Evolutionary conservation across 1,284 basidiomycete genomes (phyloP).

Genomic region (Ganoderma sp.): DNA sequence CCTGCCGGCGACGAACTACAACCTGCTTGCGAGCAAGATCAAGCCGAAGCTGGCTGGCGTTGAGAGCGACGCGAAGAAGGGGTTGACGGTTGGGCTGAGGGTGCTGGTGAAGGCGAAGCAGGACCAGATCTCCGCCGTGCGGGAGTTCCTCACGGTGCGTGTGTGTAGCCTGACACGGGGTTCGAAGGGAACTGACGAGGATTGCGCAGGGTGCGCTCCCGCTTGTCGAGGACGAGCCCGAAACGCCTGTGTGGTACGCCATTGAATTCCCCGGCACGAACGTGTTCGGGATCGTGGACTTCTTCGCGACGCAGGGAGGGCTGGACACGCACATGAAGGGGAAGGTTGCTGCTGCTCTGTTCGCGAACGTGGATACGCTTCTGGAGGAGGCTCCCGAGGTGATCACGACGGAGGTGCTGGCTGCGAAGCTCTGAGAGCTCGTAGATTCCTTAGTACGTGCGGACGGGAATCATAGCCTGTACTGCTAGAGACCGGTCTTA

Average conservation of each 20-base stretch:
- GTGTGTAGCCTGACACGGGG: neutral
- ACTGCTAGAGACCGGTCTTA: no score
- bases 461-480: no score
- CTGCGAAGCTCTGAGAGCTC: slow-evolving; percentile 31
- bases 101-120: slow-evolving; percentile 47
- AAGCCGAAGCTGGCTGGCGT: slow-evolving; percentile 18
- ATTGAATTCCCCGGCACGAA: slow-evolving; percentile 46
- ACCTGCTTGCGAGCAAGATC: slow-evolving; percentile 45
- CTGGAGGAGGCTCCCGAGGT: slow-evolving; percentile 43
- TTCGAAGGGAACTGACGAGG: neutral
- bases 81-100: slow-evolving; percentile 43
- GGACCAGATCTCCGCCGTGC: slow-evolving; percentile 44
- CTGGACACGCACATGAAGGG: slow-evolving; percentile 46
- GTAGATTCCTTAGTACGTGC: no score
- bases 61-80: slow-evolving; percentile 36
- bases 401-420: slow-evolving; percentile 44
- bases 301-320: slow-evolving; percentile 44
- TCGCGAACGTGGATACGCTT: slow-evolving; percentile 43
- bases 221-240: slow-evolving; percentile 44
- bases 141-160: slow-evolving; percentile 47
- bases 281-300: slow-evolving; percentile 48
- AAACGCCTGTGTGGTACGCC: slow-evolving; percentile 49
- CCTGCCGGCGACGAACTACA: slow-evolving; percentile 35
- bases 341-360: slow-evolving; percentile 45
- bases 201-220: slow-evolving; percentile 41